Evolutionary conservation across 2,329 filamentous ascomycete species (phyloP).

Genomic region (Colletotrichum simmondsii): DNA sequence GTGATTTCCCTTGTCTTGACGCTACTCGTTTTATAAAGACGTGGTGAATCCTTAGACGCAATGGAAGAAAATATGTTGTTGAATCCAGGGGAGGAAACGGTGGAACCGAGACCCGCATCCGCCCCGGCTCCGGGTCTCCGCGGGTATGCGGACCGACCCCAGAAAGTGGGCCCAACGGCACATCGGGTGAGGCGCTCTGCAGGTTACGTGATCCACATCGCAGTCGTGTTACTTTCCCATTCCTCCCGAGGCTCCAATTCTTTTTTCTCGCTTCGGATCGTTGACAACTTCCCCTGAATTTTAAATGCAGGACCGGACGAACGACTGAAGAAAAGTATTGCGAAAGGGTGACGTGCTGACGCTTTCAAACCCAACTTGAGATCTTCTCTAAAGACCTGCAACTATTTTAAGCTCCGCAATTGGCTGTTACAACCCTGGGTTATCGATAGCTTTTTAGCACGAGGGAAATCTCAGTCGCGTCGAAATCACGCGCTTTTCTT

Average conservation of each 20-base stretch:
- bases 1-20: background rate
- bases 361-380: background rate
- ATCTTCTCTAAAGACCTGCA: background rate
- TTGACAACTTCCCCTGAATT: background rate
- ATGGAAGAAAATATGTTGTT: background rate
- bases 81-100: background rate
- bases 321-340: background rate
- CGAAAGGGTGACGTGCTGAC: background rate
- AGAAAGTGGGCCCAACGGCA: background rate
- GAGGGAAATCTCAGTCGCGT: slow-evolving; percentile 9
- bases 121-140: background rate
- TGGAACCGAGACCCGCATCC: background rate
- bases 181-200: background rate
- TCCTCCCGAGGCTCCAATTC: background rate
- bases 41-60: too few relatives aligned
- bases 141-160: background rate
- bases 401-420: background rate
- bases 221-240: background rate
- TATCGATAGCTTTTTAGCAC: background rate
- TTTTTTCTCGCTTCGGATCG: slow-evolving; percentile 2
- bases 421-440: background rate
- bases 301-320: slow-evolving; percentile 17
- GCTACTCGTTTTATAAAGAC: background rate
- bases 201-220: slow-evolving; percentile 8
- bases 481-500: background rate